Conservation (phyloP, 345 rosid species). For the Moricandia moricandioides region DNA sequence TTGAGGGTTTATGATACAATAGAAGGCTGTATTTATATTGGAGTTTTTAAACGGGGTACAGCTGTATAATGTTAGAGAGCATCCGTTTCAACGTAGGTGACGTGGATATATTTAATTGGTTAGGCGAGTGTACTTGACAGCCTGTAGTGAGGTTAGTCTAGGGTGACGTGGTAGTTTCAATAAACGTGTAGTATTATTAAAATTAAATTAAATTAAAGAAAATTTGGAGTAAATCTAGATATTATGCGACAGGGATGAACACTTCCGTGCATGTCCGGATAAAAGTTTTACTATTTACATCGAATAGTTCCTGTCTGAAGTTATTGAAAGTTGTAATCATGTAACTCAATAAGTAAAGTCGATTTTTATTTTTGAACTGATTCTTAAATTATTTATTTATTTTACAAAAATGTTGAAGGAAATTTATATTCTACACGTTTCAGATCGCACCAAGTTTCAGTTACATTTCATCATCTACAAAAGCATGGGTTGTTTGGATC, state of each 20-base stretch:
- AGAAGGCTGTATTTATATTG: conserved; percentile 16
- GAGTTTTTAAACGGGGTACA: conserved; percentile 18
- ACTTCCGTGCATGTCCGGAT: conserved; percentile 36
- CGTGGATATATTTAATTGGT: conserved; percentile 32
- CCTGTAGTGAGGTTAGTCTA: conserved; percentile 29
- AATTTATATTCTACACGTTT: background rate
- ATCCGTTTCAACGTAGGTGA: conserved; percentile 13
- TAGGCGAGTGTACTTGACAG: conserved; percentile 20
- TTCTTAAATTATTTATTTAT: background rate
- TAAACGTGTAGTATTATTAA: too few species aligned
- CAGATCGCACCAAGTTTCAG: background rate
- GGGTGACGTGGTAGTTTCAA: conserved; percentile 36
- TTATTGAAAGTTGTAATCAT: conserved; percentile 1
- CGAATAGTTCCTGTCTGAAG: conserved; percentile 11
- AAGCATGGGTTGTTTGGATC: conserved; percentile 11
- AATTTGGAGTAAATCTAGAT: too few species aligned
- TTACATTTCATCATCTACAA: background rate
- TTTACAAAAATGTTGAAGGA: background rate
- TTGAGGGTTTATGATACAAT: background rate
- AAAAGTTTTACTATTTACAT: conserved; percentile 26
- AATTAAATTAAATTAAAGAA: too few species aligned
- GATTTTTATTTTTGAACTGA: too few species aligned
- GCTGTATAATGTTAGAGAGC: conserved; percentile 22
- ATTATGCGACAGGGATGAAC: conserved; percentile 22
- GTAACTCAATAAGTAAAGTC: conserved; percentile 5